Percentiles rank a stretch among this genome's conserved stretches.
Evolutionary conservation across 225 moss, liverwort and hornwort species (phyloP).

Genomic region (Ulota crispa): DNA sequence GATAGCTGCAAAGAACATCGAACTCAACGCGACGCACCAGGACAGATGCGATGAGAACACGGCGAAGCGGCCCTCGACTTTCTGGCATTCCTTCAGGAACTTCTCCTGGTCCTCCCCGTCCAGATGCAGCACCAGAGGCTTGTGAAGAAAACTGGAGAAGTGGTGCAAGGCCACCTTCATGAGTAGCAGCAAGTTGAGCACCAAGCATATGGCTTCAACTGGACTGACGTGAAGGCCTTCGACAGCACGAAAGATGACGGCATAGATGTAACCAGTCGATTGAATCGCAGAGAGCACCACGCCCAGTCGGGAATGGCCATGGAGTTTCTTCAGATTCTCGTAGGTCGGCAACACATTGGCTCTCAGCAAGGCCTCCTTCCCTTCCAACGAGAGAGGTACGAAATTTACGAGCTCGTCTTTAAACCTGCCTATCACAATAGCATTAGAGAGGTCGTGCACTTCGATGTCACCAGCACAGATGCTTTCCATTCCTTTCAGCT

Average conservation of each 20-base stretch:
- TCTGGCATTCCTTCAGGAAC: conserved; percentile 34
- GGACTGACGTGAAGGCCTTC: conserved; percentile 43
- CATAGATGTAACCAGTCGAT: conserved; percentile 37
- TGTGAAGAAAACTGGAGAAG: conserved; percentile 46
- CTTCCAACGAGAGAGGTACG: conserved; percentile 39
- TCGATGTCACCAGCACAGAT: conserved; percentile 35
- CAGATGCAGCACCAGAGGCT: conserved; percentile 42
- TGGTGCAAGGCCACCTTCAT: conserved; percentile 42
- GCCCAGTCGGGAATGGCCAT: conserved; percentile 33
- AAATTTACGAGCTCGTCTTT: conserved; percentile 35
- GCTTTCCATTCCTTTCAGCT: conserved; percentile 25
- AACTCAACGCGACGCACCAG: conserved; percentile 40
- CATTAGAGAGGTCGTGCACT: conserved; percentile 32
- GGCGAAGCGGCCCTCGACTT: conserved; percentile 29
- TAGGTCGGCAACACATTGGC: conserved; percentile 37
- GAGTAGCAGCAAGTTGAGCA: conserved; percentile 38
- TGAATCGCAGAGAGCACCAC: conserved; percentile 32
- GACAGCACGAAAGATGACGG: conserved; percentile 30
- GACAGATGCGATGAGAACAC: conserved; percentile 39
- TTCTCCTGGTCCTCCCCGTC: conserved; percentile 31
- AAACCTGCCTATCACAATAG: conserved; percentile 32
- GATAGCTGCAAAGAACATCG: conserved; percentile 29
- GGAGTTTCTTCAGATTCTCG: conserved; percentile 36
- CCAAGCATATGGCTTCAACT: conserved; percentile 38
- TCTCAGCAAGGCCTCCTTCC: conserved; percentile 40